Conservation (phyloP, 2,329 filamentous ascomycete genomes). For the Coniochaeta sp. region DNA sequence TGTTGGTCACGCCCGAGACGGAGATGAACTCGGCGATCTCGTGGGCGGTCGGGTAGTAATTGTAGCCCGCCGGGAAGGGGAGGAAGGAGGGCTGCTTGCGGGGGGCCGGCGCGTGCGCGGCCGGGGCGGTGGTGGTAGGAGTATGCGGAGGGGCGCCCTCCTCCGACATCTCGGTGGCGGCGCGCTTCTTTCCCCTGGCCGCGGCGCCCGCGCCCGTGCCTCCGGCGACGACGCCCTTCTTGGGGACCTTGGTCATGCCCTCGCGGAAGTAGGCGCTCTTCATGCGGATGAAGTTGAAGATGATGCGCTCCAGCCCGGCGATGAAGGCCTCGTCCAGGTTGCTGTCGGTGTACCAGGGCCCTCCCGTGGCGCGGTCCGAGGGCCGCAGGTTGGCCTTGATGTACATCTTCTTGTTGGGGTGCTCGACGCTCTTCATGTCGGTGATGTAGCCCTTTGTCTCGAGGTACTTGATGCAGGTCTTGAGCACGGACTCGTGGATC, state of each 20-base stretch:
- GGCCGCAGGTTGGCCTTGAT: constrained; percentile 81
- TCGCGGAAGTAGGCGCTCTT: constrained; percentile 59
- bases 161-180: constrained; percentile 32
- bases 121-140: background rate
- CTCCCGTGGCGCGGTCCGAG: constrained; percentile 84
- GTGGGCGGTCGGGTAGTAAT: constrained; percentile 70
- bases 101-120: constrained; percentile 2
- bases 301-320: constrained; percentile 61
- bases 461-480: constrained; percentile 75
- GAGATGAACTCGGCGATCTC: constrained; percentile 72
- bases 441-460: constrained; percentile 77
- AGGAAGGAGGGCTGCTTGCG: constrained; percentile 25
- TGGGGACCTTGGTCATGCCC: constrained; percentile 36
- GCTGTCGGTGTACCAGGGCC: constrained; percentile 81
- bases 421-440: constrained; percentile 85
- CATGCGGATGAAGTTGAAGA: constrained; percentile 65
- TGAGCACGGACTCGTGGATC: constrained; percentile 76
- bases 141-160: constrained; percentile 11
- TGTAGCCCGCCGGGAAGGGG: constrained; percentile 58
- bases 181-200: constrained; percentile 41
- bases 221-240: constrained; percentile 48
- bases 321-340: constrained; percentile 85
- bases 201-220: constrained; percentile 17
- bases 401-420: constrained; percentile 89
- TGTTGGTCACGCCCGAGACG: constrained; percentile 60